Conservation (phyloP, 1,139 yeast species). For the Scheffersomyces lignicola region DNA sequence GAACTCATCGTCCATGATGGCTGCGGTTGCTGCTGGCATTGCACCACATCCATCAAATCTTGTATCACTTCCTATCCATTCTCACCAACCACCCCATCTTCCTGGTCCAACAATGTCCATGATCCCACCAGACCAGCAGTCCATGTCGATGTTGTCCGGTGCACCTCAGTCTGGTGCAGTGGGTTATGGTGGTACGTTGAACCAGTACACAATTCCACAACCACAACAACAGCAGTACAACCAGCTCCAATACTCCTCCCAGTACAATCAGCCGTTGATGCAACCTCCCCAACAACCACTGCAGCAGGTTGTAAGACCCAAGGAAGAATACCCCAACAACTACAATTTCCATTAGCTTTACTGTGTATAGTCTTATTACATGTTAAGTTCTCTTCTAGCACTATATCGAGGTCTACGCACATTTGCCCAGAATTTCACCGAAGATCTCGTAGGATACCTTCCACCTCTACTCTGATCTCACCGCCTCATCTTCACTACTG, state of each 20-base stretch:
- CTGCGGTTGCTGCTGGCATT: neutral
- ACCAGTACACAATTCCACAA: constrained; percentile 3
- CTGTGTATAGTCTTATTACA: neutral
- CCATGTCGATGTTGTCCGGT: constrained; percentile 10
- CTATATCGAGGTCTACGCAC: no score
- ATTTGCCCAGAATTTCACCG: no score
- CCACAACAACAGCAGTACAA: neutral
- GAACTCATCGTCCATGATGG: neutral
- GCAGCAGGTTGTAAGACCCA: constrained; percentile 7
- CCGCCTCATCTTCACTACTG: no score
- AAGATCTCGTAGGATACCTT: no score
- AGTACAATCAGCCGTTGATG: constrained; percentile 4
- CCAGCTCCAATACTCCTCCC: constrained; percentile 7
- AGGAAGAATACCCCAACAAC: constrained; percentile 1
- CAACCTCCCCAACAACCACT: constrained; percentile 10
- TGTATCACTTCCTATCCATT: neutral
- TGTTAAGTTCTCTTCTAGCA: no score
- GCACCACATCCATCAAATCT: neutral
- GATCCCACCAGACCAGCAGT: constrained; percentile 11
- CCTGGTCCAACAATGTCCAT: constrained; percentile 8
- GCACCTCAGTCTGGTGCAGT: constrained; percentile 7
- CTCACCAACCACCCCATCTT: neutral
- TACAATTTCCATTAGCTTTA: neutral
- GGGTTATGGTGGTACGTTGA: constrained; percentile 6
- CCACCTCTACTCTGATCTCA: no score